Conservation (phyloP, 176 grass and related monocot genomes). For the Pontederia crassipes region DNA sequence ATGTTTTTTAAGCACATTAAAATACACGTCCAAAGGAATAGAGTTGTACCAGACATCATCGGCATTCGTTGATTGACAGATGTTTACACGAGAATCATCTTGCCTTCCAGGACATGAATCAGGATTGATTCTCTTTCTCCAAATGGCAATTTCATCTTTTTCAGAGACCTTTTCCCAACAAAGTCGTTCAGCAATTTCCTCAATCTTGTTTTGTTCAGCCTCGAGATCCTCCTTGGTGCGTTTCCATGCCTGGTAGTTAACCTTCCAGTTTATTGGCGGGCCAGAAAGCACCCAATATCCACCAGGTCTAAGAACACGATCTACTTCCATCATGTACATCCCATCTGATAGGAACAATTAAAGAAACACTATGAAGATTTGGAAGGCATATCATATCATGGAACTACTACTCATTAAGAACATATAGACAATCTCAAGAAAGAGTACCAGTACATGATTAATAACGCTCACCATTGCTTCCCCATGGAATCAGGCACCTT, state of each 20-base stretch:
- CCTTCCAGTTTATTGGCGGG: constrained; percentile 77
- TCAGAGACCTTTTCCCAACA: constrained; percentile 91
- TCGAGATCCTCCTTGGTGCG: constrained; percentile 50
- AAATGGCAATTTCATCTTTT: constrained; percentile 54
- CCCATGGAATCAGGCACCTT: constrained; percentile 74
- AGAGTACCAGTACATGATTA: background rate
- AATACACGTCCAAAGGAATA: background rate
- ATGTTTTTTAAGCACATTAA: background rate
- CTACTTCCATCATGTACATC: constrained; percentile 95
- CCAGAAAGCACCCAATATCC: constrained; percentile 90
- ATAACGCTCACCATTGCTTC: constrained; percentile 37
- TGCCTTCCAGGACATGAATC: constrained; percentile 41
- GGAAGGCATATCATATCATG: constrained; percentile 11
- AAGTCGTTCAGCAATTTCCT: constrained; percentile 58
- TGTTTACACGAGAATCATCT: constrained; percentile 29
- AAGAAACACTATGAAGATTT: constrained; percentile 8
- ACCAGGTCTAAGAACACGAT: constrained; percentile 72
- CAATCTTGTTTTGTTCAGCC: constrained; percentile 63
- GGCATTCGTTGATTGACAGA: constrained; percentile 41
- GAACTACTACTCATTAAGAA: background rate
- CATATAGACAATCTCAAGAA: background rate
- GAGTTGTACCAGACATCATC: constrained; percentile 48
- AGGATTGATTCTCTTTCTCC: constrained; percentile 58
- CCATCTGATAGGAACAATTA: constrained; percentile 47
- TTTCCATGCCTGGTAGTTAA: constrained; percentile 54